Evolutionary conservation across 352 stramenopile genomes (phyloP), one percentile per base, ranked within the genome.

Genomic region (Pythium guiyangense): DNA sequence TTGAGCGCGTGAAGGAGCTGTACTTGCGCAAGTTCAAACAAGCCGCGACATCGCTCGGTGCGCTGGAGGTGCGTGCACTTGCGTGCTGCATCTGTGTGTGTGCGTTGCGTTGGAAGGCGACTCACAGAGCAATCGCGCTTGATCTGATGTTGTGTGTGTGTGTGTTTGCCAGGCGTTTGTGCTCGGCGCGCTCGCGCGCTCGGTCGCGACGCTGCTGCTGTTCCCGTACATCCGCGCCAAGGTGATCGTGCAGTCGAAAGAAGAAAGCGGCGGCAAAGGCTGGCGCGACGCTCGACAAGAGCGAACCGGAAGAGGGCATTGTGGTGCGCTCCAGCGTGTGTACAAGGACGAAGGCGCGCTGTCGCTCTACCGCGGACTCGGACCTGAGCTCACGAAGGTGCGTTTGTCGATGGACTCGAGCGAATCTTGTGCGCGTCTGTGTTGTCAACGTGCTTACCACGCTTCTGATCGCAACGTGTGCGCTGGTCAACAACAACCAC

Each of bases 191-290:
- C 67, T 98, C 35, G 94, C 94, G 27, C 80, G 96, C 2, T 95
- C 92, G 14, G 75, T 99, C 11, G 92, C 96, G 27, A 98, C 95
- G n/a, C 76, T 99, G 44, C 52, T 97, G n/a, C 77, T 98, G 27
- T 99, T 98, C 77, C 96, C 96, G 4, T 98, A 98, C 76, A 96
- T 98, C 34, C 85, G 96, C 45, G 96, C 94, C 34, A 98, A 98
- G 78, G 95, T 98, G 26, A 73, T 98, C 50, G 76, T 98, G 66
- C 93, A 98, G 62, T 64, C 76, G 54, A 96, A n/a, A 86, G 57
- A 78, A 89, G 62, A 94, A 92, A 64, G 79, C 75, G 46, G 61
- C 67, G 20, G 39, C 54, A 4, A 60, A 63, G 31, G 52, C 29
- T 22, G 54, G 35, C 20, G 49, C 49, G 11, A 62, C 65, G 3